A percentile compares a stretch with the other conserved stretches of the same genome.
These are phyloP conservation scores for Parsonsia alboflavescens DNA, from an alignment of 257 asterid genomes.

Conservation along the genomic window DNA sequence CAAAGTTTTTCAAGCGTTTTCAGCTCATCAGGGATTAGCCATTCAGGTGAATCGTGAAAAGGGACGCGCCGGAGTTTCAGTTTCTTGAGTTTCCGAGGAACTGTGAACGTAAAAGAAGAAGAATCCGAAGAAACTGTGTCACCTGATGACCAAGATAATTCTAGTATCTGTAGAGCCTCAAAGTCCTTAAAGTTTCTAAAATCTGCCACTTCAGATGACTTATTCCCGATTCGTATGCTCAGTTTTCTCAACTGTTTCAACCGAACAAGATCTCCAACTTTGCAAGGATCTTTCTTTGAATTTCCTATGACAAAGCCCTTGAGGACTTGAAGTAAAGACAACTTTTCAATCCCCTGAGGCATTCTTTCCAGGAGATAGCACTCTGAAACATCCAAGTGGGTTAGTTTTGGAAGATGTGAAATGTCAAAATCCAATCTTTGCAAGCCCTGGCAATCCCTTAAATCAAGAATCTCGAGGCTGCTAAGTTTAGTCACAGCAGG, in stretches of 20 bases:
- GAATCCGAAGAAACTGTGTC: not conserved
- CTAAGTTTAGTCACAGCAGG: not conserved
- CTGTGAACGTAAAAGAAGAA: not conserved
- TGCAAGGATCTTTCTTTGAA: not conserved
- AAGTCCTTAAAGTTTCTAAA: not conserved
- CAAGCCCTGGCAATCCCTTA: constrained; percentile 9
- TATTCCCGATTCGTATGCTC: not conserved
- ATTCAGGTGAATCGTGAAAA: not conserved
- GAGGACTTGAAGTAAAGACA: constrained; percentile 12
- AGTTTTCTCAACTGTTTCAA: not conserved
- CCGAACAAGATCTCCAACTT: not conserved
- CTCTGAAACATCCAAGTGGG: constrained; percentile 12
- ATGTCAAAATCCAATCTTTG: constrained; percentile 9
- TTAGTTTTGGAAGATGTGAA: constrained; percentile 8
- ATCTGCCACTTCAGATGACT: not conserved
- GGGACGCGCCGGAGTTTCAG: not conserved
- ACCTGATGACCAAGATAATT: constrained; percentile 4
- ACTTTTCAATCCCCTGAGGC: constrained; percentile 13
- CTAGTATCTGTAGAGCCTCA: not conserved
- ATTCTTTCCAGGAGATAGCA: constrained; percentile 11
- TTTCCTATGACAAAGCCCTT: constrained; percentile 6
- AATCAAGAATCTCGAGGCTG: constrained; percentile 18
- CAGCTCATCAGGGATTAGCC: not conserved
- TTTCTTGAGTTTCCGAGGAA: not conserved
- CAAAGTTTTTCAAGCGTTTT: constrained; percentile 3